A percentile compares a stretch with the other conserved stretches of the same genome.
These are phyloP conservation scores for Nymphaea thermarum DNA, from an alignment of 164 flowering plant species.

Conservation along the genomic window DNA sequence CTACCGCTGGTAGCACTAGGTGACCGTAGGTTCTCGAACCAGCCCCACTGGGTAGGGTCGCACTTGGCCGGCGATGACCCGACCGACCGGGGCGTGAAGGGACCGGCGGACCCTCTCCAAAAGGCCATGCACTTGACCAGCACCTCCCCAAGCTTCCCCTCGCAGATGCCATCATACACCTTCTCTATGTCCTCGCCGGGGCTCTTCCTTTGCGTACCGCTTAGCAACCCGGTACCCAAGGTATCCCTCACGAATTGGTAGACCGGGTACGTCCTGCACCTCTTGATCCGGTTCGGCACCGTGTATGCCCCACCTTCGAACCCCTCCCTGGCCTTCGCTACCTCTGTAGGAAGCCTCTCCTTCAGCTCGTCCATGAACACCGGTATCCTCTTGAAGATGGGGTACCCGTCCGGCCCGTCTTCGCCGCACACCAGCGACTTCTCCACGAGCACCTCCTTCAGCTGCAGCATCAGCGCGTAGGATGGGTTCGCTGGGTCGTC, in stretches of 20 bases:
- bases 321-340: slow-evolving; percentile 23
- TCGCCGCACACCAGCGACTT: slow-evolving; percentile 15
- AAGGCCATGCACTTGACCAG: slow-evolving; percentile 22
- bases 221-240: slow-evolving; percentile 30
- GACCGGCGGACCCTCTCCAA: slow-evolving; percentile 20
- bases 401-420: slow-evolving; percentile 6
- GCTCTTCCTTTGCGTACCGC: slow-evolving; percentile 30
- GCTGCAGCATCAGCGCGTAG: slow-evolving; percentile 22
- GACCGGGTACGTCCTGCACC: slow-evolving; percentile 36
- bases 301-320: slow-evolving; percentile 25
- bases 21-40: slow-evolving; percentile 16
- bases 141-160: slow-evolving; percentile 30
- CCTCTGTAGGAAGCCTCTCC: slow-evolving; percentile 15
- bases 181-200: slow-evolving; percentile 49
- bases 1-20: slow-evolving; percentile 20
- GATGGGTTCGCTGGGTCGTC: slow-evolving; percentile 36
- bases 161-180: slow-evolving; percentile 30
- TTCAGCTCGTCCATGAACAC: slow-evolving; percentile 28
- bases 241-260: slow-evolving; percentile 29
- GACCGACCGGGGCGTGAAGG: slow-evolving; percentile 14
- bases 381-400: slow-evolving; percentile 31
- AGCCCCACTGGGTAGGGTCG: slow-evolving; percentile 17
- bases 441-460: slow-evolving; percentile 28
- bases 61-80: slow-evolving; percentile 13
- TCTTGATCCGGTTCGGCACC: slow-evolving; percentile 25